phyloP scores from a whole-genome alignment of 345 rosid species.

The Gossypium arboreum region DNA sequence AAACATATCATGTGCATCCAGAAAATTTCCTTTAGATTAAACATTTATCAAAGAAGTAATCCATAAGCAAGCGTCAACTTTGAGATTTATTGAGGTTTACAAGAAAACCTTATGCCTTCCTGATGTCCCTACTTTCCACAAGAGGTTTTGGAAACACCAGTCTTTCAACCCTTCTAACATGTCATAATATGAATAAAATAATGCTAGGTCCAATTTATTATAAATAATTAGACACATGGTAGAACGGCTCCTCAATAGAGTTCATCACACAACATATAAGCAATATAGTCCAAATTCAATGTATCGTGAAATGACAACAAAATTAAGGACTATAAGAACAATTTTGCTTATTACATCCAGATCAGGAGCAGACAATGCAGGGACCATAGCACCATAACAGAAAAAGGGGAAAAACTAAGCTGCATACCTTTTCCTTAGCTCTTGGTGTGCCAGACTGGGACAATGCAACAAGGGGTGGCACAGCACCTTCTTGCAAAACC shows the following conservation, averaged over 20 bases:
- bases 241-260: not conserved
- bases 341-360: not conserved
- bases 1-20: slow-evolving; percentile 15
- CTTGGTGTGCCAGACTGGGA: slow-evolving; percentile 92
- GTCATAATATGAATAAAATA: not conserved
- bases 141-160: not conserved
- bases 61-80: not conserved
- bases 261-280: not conserved
- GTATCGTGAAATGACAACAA: slow-evolving; percentile 1
- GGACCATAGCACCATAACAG: not conserved
- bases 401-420: not conserved
- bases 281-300: not conserved
- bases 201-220: not conserved
- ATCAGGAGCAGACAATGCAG: not conserved
- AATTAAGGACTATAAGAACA: not conserved
- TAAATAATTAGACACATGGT: not conserved
- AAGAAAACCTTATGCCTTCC: not conserved
- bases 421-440: slow-evolving; percentile 88
- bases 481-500: slow-evolving; percentile 96
- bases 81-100: not conserved
- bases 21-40: not conserved
- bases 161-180: not conserved
- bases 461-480: slow-evolving; percentile 94
- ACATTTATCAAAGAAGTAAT: not conserved
- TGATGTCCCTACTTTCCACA: too few species aligned